These are phyloP conservation scores for Albizia julibrissin DNA, from an alignment of 306 rosid species.

Conservation along the genomic window DNA sequence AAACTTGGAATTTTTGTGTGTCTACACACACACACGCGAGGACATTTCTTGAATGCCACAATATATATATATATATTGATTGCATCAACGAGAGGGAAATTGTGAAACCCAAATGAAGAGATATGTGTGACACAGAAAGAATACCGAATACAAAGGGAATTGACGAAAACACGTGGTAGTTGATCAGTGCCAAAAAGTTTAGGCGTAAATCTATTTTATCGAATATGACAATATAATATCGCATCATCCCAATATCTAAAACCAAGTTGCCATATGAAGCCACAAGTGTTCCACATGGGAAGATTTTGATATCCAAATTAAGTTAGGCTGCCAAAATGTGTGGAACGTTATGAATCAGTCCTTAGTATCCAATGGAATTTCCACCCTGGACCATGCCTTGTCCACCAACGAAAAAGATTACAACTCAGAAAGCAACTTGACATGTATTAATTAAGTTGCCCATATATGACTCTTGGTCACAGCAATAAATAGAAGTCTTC, in stretches of 20 bases:
- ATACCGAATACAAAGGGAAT: constrained; percentile 1
- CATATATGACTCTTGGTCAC: not conserved
- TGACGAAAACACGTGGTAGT: not conserved
- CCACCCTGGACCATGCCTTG: constrained; percentile 1
- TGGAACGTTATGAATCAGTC: not conserved
- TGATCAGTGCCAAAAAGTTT: constrained; percentile 14
- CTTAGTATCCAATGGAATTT: not conserved
- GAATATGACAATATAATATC: constrained; percentile 4
- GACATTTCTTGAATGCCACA: not conserved
- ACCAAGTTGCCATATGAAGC: constrained; percentile 26
- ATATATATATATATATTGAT: not conserved
- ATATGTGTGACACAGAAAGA: constrained; percentile 16
- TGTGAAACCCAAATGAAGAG: constrained; percentile 13
- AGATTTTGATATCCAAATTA: constrained; percentile 16
- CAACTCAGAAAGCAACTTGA: not conserved
- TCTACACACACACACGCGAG: not conserved
- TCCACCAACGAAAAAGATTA: not conserved
- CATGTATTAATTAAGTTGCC: not conserved
- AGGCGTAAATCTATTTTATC: not conserved
- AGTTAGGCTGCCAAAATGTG: constrained; percentile 18
- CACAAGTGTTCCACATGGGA: constrained; percentile 32
- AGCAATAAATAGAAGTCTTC: not conserved
- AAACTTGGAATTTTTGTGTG: not conserved
- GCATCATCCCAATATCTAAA: constrained; percentile 19
- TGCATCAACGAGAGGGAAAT: constrained; percentile 16